Base-by-base conservation (phyloP, 345 rosid species). In the Lepidium africanum region DNA sequence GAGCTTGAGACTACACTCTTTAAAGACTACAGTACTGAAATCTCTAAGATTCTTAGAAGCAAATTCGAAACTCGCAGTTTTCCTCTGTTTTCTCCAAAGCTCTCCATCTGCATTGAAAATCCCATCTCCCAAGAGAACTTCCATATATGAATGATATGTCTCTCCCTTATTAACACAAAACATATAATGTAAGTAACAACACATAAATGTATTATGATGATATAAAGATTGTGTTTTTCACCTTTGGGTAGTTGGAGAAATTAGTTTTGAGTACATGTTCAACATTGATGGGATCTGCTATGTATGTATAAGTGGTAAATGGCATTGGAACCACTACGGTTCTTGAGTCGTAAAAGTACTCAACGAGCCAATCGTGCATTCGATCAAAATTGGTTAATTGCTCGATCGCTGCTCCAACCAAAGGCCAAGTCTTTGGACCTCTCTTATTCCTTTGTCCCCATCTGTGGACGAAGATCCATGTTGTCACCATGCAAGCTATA, bases 341-440 rank as follows among this genome's bases (percentile, higher is more conserved):
- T 78, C 67, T 90, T 27, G 71, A 76, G 57, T 82, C 70, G 0
- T 88, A 83, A 10, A 93, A 66, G 71, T 88, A 90, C 13, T 77
- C 76, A 39, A 88, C 91, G 27, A 93, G 81, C 98, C 98, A 93
- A 33, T 93, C 97, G 5, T 93, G 98, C 98, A 93, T 93, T 47
- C 85, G 63, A 45, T 88, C 90, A 60, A 80, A 90, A 70, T 90
- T 93, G 57, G 83, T 14, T 0, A 93, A 74, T 69, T 93, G 97
- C 55, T 93, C 97, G 19, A 93, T 69, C 2, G 92, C 94, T 42
- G 97, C 97, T 62, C 98, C 98, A 2, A 93, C 78, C 56, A 88
- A 60, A 35, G 98, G 97, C 98, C 98, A 90, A n/a, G 97, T 86
- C 74, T 82, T 93, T 0, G 98, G 96, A 19, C 95, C 98, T 53